Base-by-base conservation (phyloP, 1,284 basidiomycete species). In the Ceratobasidium sp. region DNA sequence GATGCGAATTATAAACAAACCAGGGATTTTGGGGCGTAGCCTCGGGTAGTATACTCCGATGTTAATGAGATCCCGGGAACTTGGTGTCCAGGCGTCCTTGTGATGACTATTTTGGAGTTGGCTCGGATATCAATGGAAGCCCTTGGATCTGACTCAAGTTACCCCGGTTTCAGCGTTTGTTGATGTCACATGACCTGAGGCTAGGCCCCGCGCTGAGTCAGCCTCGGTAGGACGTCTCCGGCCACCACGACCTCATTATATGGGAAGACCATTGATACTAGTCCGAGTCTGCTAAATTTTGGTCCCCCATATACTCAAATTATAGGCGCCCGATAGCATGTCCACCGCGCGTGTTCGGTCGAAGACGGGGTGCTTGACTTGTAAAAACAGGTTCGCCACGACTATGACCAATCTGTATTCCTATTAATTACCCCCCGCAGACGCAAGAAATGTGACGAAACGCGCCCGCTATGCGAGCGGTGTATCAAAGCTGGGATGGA, bases 311-410 rank as follows among this genome's bases (percentile, higher is more conserved):
- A 27, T 55, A 38, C 46, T 35, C 33, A 7, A 76, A 55, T 23
- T 57, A 55, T 35, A 30, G 14, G 1, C 46, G 3, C 23, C 14
- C 30, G 20, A 0, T 35, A 3, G 12, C 18, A 77, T 77, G 74
- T 33, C 65, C 3, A 67, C 74, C 4, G 65, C 14, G n/a, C 74
- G 65, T 16, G 65, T 65, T 48, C 35, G 73, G 35, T 76, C 73
- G 12, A 76, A 76, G 52, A 76, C 62, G 12, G 73, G 73, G n/a
- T 76, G 73, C 41, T 66, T 76, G 64, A 76, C 73, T 1, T 76
- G 73, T 50, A 76, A 76, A 76, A 76, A 76, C 20, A 76, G 73
- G 73, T 76, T 2, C 38, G 73, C 16, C 41, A 23, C 23, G 35
- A 3, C 8, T 5, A 10, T 35, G 1, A 48, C 7, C 30, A 57